Evolutionary conservation across 306 rosid species (phyloP), one percentile per base, ranked within the genome.

Genomic region (barrel medic (Medicago truncatula)): DNA sequence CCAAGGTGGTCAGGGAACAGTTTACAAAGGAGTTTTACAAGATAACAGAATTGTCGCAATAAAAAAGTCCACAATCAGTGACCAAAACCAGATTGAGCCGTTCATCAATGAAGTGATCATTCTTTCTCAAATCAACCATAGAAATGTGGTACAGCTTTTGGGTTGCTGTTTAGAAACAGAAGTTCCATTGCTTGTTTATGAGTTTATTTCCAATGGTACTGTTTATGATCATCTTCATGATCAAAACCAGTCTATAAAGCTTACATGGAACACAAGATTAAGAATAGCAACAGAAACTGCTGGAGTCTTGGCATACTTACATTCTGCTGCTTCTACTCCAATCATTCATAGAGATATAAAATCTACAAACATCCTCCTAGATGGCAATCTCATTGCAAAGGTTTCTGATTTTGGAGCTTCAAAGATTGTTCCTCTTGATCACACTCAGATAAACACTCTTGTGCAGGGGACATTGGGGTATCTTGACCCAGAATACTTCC

Each of bases 61-160:
- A 20, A 89, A 89, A 76, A 89, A 60, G 75, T 85, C 87, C 49
- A 89, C 76, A 61, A 25, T 85, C 1, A 63, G 23, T 2, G 80
- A 86, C 36, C 75, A 74, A 15, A 83, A 66, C 14, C 90, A 85
- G 18, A 79, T 66, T 14, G 74, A 81, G 50, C 85, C 73, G 14
- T 44, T 86, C 70, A 84, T 88, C 11, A 88, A 88, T 41, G 89
- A 88, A 44, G 81, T 86, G 8, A 5, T 77, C 0, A 61, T 88
- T 4, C 82, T 86, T 0, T 82, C 89, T n/a, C 84, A 88, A 78
- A 86, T 84, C 57, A 81, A 79, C 74, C 86, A 85, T 0, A 78
- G 85, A 54, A 54, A 54, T 54, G 61, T 54, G 31, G 61, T 54
- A 54, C 18, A 9, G 6, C 31, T 54, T 10, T 18, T 54, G 12